Conservation (phyloP, 768 basidiomycete genomes). For the Mycena haematopus region DNA sequence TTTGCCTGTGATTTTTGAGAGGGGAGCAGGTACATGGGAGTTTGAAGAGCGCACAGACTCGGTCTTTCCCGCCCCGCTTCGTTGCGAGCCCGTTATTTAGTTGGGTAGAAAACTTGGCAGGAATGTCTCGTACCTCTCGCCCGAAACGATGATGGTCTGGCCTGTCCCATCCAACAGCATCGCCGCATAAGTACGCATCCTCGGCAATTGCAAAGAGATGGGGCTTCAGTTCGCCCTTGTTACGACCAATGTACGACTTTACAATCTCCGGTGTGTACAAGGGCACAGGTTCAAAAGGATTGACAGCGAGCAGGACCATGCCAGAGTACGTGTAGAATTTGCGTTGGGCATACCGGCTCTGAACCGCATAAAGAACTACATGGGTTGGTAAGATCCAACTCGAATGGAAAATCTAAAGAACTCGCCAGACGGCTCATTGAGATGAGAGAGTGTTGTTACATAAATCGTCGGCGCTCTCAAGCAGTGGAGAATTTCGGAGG, state of each 20-base stretch:
- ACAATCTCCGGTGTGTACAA: slow-evolving; percentile 98
- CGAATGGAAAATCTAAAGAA: slow-evolving; percentile 5
- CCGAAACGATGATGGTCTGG: slow-evolving; percentile 98
- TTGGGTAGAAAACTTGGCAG: slow-evolving; percentile 15
- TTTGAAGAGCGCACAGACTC: slow-evolving; percentile 72
- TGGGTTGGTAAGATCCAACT: slow-evolving; percentile 1
- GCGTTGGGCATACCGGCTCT: slow-evolving; percentile 94
- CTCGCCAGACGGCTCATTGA: slow-evolving; percentile 95
- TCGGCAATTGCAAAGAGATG: slow-evolving; percentile 99
- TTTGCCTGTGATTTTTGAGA: slow-evolving; percentile 67
- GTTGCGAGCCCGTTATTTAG: slow-evolving; percentile 1
- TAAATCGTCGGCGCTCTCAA: slow-evolving; percentile 99
- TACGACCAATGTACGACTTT: slow-evolving; percentile 91
- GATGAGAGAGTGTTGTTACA: slow-evolving; percentile 94
- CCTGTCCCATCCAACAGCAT: slow-evolving; percentile 94
- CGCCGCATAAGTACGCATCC: slow-evolving; percentile 95
- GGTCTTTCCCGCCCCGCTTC: slow-evolving; percentile 98
- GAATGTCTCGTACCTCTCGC: slow-evolving; percentile 79
- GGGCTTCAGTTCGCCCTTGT: slow-evolving; percentile 94
- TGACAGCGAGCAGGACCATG: slow-evolving; percentile 97
- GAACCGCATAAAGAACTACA: slow-evolving; percentile 92
- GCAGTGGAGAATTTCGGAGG: slow-evolving; percentile 91
- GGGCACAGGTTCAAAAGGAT: slow-evolving; percentile 96
- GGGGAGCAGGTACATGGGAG: not conserved
- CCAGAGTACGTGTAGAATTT: slow-evolving; percentile 99